Evolutionary conservation across 73 alveolate species (phyloP).

Genomic region (Paramecium primaurelia): DNA sequence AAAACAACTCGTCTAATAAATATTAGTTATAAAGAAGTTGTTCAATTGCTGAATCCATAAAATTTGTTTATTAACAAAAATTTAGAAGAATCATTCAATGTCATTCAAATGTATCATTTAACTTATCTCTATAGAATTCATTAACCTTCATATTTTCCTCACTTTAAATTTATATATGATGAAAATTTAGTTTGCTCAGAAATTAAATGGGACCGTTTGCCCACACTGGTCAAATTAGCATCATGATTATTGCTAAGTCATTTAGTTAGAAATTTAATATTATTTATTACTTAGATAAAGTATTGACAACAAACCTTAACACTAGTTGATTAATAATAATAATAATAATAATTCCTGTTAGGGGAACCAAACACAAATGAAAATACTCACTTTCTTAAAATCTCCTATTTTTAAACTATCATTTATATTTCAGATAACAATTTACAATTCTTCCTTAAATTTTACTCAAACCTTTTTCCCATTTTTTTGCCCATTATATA

Average conservation of each 20-base stretch:
- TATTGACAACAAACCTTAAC: neutral
- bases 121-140: neutral
- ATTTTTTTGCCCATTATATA: no score
- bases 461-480: no score
- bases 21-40: slow-evolving; percentile 9
- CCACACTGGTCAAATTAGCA: neutral
- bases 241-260: neutral
- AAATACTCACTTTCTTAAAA: no score
- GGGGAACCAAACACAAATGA: no score
- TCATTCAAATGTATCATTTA: neutral
- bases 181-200: neutral
- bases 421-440: no score
- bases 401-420: no score
- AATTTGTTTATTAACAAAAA: neutral
- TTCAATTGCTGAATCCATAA: neutral
- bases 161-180: neutral
- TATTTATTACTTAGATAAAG: neutral
- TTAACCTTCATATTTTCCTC: neutral
- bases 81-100: slow-evolving; percentile 10
- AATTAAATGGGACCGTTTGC: neutral
- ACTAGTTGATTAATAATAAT: neutral
- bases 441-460: no score
- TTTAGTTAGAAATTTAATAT: neutral
- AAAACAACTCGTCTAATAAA: neutral
- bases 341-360: no score